A percentile compares a stretch with the other conserved stretches of the same genome.
Conservation (phyloP, 495 filamentous ascomycete genomes). For the Trichoderma asperelloides region DNA sequence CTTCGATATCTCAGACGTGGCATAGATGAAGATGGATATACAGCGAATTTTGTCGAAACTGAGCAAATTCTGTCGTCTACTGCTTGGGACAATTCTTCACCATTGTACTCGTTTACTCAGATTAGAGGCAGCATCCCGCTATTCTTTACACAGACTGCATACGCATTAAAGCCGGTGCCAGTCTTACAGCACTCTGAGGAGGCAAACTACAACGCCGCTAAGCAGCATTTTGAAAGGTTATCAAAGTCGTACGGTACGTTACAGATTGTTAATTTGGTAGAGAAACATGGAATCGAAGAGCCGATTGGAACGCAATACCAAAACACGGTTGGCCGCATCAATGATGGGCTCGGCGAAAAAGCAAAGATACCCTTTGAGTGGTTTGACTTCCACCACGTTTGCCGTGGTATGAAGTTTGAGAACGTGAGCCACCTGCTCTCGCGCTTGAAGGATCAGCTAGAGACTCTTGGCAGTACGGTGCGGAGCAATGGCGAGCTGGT, state of each 20-base stretch:
- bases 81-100: conserved; percentile 50
- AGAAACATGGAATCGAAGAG: conserved; percentile 72
- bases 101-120: conserved; percentile 76
- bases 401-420: conserved; percentile 94
- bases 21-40: conserved; percentile 76
- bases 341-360: conserved; percentile 32
- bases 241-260: conserved; percentile 59
- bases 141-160: conserved; percentile 89
- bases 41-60: conserved; percentile 87
- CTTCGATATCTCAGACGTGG: conserved; percentile 87
- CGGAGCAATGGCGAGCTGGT: conserved; percentile 39
- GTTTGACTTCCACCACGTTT: conserved; percentile 91
- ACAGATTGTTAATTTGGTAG: conserved; percentile 76
- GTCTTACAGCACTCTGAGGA: conserved; percentile 67
- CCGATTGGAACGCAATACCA: conserved; percentile 72
- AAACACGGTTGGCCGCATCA: conserved; percentile 50
- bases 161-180: conserved; percentile 82
- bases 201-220: conserved; percentile 68
- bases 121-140: conserved; percentile 80
- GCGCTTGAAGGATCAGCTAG: conserved; percentile 52
- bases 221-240: conserved; percentile 64
- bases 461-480: conserved; percentile 55
- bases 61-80: conserved; percentile 77
- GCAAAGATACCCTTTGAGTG: conserved; percentile 56
- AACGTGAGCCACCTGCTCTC: conserved; percentile 75